Evolutionary conservation across 176 grass and related monocot species (phyloP).

Genomic region (Dactylis glomerata): DNA sequence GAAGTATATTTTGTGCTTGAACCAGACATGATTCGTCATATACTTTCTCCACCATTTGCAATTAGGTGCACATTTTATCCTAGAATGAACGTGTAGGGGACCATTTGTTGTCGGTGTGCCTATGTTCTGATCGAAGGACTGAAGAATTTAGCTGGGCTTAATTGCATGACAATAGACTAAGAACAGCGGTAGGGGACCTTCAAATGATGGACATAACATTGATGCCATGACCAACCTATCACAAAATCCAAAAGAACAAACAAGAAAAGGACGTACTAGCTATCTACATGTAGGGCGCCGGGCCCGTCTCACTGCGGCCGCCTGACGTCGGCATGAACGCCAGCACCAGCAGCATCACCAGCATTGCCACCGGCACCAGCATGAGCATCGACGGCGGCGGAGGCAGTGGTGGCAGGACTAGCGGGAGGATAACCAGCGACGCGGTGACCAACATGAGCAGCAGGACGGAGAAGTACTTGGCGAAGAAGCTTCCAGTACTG

Average conservation of each 20-base stretch:
- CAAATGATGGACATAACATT: neutral
- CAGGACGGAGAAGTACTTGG: slow-evolving; percentile 50
- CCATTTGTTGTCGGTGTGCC: neutral
- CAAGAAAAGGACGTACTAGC: neutral
- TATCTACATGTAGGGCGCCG: slow-evolving; percentile 28
- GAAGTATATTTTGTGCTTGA: neutral
- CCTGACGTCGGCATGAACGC: slow-evolving; percentile 60
- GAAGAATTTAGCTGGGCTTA: neutral
- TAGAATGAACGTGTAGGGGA: neutral
- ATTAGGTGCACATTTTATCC: neutral
- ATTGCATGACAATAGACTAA: neutral
- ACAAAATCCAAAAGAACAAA: slow-evolving; percentile 21
- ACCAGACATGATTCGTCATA: neutral
- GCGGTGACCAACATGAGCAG: slow-evolving; percentile 63
- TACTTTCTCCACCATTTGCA: neutral
- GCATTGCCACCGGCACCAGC: slow-evolving; percentile 71
- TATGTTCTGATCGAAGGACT: neutral
- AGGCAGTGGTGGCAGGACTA: slow-evolving; percentile 75
- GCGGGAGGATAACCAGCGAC: slow-evolving; percentile 74
- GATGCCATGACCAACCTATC: neutral
- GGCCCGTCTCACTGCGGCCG: slow-evolving; percentile 4
- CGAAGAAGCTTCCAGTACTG: neutral
- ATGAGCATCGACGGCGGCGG: slow-evolving; percentile 80
- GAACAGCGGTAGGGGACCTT: neutral
- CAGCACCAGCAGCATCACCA: slow-evolving; percentile 54